Conservation (phyloP, 768 basidiomycete species). For the Suillus cothurnatus region DNA sequence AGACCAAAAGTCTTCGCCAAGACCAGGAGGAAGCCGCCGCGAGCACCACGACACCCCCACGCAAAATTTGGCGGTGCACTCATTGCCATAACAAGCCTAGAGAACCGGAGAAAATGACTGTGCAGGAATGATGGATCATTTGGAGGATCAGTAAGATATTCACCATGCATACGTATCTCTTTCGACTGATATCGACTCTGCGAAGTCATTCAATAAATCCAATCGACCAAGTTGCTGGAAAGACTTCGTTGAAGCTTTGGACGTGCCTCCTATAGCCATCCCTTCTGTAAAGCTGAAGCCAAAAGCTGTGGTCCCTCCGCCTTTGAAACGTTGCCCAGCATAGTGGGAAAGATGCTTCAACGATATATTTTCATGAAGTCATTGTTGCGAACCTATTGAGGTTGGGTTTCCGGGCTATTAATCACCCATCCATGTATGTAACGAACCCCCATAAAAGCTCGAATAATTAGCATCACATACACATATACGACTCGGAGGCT, state of each 20-base stretch:
- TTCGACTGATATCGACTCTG: neutral
- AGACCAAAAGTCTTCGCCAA: neutral
- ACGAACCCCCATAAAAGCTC: neutral
- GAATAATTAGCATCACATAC: neutral
- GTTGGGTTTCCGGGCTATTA: neutral
- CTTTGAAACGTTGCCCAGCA: neutral
- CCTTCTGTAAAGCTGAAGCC: conserved; percentile 3
- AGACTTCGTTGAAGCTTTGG: neutral
- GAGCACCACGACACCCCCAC: neutral
- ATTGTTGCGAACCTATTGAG: neutral
- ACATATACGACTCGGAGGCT: neutral
- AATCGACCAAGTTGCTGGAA: neutral
- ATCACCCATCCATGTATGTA: neutral
- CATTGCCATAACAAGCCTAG: neutral
- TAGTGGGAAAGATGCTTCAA: neutral
- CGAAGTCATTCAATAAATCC: neutral
- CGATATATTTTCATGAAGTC: neutral
- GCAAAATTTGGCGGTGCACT: conserved; percentile 3
- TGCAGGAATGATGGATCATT: neutral
- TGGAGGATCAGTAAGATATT: neutral
- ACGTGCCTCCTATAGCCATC: neutral
- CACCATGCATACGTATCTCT: neutral
- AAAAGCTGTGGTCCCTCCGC: neutral
- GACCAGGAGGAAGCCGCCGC: neutral
- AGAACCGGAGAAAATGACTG: conserved; percentile 4